Conservation (phyloP, 768 basidiomycete genomes). For the Boletellus emodensis region DNA sequence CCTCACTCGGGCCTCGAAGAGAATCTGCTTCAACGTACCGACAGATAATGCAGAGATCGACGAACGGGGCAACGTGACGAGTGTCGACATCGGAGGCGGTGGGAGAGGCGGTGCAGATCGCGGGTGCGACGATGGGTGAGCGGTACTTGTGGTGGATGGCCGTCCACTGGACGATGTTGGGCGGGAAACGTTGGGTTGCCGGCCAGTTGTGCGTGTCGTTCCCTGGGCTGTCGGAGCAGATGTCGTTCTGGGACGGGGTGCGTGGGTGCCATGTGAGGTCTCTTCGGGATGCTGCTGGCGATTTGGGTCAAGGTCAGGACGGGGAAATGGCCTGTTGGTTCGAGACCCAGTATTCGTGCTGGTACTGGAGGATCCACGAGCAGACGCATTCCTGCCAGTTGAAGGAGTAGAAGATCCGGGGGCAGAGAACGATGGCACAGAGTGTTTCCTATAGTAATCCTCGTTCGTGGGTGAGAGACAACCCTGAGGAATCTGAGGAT, state of each 20-base stretch:
- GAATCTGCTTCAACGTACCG: constrained; percentile 67
- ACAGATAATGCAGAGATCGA: constrained; percentile 63
- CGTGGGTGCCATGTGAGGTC: constrained; percentile 1
- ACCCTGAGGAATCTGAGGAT: constrained; percentile 49
- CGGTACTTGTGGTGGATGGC: constrained; percentile 6
- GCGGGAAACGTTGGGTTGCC: constrained; percentile 7
- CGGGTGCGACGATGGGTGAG: constrained; percentile 12
- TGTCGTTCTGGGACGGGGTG: constrained; percentile 24
- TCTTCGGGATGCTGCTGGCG: constrained; percentile 25
- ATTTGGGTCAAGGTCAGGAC: constrained; percentile 61
- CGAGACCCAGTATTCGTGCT: constrained; percentile 18
- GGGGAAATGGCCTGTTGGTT: constrained; percentile 42
- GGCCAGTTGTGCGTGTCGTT: neutral
- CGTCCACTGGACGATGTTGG: constrained; percentile 20
- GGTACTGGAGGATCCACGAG: constrained; percentile 10
- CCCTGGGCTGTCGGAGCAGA: constrained; percentile 19
- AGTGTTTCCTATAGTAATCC: constrained; percentile 38
- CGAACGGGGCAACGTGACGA: constrained; percentile 58
- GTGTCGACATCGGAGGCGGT: constrained; percentile 56
- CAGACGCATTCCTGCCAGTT: constrained; percentile 12
- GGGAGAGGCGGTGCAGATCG: constrained; percentile 35
- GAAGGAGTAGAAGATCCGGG: constrained; percentile 14
- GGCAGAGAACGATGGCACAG: constrained; percentile 18
- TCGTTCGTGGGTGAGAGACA: constrained; percentile 60
- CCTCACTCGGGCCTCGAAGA: constrained; percentile 78